phyloP scores from a whole-genome alignment of 345 rosid species.

The Tarenaya hassleriana region DNA sequence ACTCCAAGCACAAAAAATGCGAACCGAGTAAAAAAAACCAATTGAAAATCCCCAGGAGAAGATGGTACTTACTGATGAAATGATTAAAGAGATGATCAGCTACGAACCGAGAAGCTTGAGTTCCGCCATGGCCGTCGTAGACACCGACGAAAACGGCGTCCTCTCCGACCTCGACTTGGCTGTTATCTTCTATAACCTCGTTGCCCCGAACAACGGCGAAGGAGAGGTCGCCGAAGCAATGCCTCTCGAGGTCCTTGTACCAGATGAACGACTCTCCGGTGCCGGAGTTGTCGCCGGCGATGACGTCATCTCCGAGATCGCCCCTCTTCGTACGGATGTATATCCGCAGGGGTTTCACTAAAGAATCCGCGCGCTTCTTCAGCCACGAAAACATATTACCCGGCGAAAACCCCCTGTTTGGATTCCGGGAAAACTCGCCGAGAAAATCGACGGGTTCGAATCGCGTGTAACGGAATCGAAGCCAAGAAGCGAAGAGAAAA shows the following conservation, averaged over 20 bases:
- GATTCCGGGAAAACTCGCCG: too few relatives aligned
- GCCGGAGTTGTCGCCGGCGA: constrained; percentile 27
- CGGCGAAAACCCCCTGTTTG: too few relatives aligned
- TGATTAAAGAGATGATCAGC: constrained; percentile 70
- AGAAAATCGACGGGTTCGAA: too few relatives aligned
- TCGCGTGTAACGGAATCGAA: too few relatives aligned
- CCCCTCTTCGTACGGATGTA: too few relatives aligned
- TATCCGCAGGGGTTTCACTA: too few relatives aligned
- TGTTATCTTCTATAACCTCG: constrained; percentile 76
- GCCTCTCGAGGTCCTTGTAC: constrained; percentile 75
- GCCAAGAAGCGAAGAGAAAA: too few relatives aligned
- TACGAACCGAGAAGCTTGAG: constrained; percentile 79
- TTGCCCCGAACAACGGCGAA: constrained; percentile 85
- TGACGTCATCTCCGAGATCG: not conserved
- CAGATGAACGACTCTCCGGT: constrained; percentile 47
- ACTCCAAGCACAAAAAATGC: too few relatives aligned
- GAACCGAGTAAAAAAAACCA: too few relatives aligned
- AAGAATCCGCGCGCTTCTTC: too few relatives aligned
- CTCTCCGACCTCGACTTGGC: constrained; percentile 9
- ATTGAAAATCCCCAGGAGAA: not conserved
- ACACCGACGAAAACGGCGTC: too few relatives aligned
- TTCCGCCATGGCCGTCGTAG: constrained; percentile 59
- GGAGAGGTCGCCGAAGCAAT: constrained; percentile 76
- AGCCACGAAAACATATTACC: too few relatives aligned
- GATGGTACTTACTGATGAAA: constrained; percentile 51